phyloP scores from a whole-genome alignment of 202 grass and related monocot species.

The Brachypodium distachyon region DNA sequence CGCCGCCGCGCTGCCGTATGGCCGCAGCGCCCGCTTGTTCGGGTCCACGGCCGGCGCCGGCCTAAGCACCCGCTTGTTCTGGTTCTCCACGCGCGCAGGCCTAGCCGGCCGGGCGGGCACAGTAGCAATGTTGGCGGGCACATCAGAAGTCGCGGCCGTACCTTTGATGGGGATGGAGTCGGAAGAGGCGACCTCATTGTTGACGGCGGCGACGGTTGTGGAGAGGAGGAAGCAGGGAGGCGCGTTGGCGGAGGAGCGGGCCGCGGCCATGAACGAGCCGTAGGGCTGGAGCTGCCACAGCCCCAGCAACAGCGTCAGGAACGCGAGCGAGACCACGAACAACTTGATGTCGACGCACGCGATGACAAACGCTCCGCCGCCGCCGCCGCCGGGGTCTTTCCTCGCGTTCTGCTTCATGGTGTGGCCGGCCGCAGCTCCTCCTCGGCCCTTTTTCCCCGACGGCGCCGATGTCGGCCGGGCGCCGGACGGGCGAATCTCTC shows the following conservation, averaged over 20 bases:
- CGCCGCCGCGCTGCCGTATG: conserved; percentile 75
- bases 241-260: conserved; percentile 33
- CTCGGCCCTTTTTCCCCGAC: too few relatives aligned
- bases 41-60: conserved; percentile 22
- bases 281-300: conserved; percentile 92
- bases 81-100: conserved; percentile 12
- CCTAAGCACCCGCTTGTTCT: conserved; percentile 46
- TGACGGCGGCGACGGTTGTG: not conserved
- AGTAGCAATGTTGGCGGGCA: too few relatives aligned
- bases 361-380: conserved; percentile 13
- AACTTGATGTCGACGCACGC: conserved; percentile 73
- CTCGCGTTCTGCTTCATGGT: conserved; percentile 46
- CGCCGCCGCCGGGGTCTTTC: conserved; percentile 51
- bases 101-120: too few relatives aligned
- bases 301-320: conserved; percentile 64
- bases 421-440: not conserved
- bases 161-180: too few relatives aligned
- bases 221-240: conserved; percentile 1
- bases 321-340: conserved; percentile 60
- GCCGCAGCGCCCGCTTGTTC: conserved; percentile 54
- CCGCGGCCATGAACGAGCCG: conserved; percentile 35
- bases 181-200: not conserved
- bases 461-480: too few relatives aligned
- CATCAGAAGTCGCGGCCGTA: too few relatives aligned
- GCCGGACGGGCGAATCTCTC: too few relatives aligned